Evolutionary conservation across 768 basidiomycete genomes (phyloP), one percentile per base, ranked within the genome.

Genomic region (Mycena olivaceomarginata): DNA sequence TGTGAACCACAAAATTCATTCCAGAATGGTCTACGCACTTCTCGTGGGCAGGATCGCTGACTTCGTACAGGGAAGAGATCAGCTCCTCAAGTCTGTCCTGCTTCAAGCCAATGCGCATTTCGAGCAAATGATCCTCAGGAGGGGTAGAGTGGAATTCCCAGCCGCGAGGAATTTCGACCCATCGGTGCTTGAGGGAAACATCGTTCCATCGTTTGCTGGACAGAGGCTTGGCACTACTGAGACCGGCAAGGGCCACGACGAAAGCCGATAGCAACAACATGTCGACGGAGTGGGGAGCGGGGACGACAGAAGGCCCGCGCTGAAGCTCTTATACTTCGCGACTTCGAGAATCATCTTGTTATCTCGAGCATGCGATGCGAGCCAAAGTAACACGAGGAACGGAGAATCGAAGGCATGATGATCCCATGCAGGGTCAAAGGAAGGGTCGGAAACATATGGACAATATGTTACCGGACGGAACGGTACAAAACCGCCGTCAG

Each of bases 41-140:
- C 45, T 84, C 80, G 71, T 93, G 91, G 63, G 81, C 83, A 0
- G 92, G 92, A 74, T 93, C 87, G 80, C 91, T 92, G 56, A 92
- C 87, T 82, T 93, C 89, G 78, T 86, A 90, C 3, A 93, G 85
- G 76, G 90, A 89, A 63, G 87, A 83, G 79, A 92, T 89, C 10
- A 93, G 84, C 31, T 85, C 83, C 76, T 85, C 76, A 73, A 92
- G 89, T 79, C 90, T 86, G 40, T 88, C 87, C 76, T 92, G 92
- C 18, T 87, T 89, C 25, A 93, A 87, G 39, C 88, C 92, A 53
- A 93, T 91, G 77, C 89, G 92, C 80, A 94, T 89, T 57, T 88
- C 84, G 46, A 94, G 85, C 12, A 84, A 83, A 75, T 91, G 89
- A 73, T 89, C 83, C 2, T 86, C 75, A 18, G 88, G 85, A 16